Evolutionary conservation across 306 rosid species (phyloP).

Genomic region (Sindora glabra): DNA sequence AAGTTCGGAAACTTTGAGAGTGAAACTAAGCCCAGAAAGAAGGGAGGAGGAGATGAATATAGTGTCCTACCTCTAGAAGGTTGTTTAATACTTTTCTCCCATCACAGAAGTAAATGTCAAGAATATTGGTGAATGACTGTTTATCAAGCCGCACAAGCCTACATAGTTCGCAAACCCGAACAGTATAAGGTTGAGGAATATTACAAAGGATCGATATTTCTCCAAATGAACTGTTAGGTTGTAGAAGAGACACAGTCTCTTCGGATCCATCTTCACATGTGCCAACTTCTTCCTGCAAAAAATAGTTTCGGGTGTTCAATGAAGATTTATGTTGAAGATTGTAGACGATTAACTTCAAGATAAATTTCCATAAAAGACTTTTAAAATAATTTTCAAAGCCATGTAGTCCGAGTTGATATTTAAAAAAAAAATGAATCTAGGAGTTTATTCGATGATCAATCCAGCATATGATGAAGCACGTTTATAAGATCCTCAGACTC

Average conservation of each 20-base stretch:
- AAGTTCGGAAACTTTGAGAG: background rate
- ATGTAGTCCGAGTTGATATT: background rate
- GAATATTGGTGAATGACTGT: conserved; percentile 75
- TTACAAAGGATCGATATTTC: conserved; percentile 88
- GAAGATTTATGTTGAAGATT: background rate
- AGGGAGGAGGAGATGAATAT: background rate
- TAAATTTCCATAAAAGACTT: background rate
- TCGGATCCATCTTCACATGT: conserved; percentile 63
- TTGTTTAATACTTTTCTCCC: conserved; percentile 87
- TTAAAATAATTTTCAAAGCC: background rate
- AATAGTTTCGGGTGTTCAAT: conserved; percentile 3
- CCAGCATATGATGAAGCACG: background rate
- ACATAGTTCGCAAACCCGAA: conserved; percentile 77
- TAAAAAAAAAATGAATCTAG: background rate
- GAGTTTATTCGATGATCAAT: background rate
- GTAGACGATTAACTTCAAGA: no score
- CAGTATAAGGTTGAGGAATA: conserved; percentile 89
- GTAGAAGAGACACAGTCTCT: conserved; percentile 50
- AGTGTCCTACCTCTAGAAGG: conserved; percentile 73
- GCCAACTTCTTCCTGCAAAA: conserved; percentile 74
- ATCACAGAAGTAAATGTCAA: conserved; percentile 79
- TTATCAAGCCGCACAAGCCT: conserved; percentile 91
- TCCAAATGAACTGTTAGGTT: conserved; percentile 67
- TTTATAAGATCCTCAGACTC: background rate
- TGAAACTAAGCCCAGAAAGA: background rate